These are phyloP conservation scores for Pulveroboletus sp. DNA, from an alignment of 768 basidiomycete species.

Conservation along the genomic window DNA sequence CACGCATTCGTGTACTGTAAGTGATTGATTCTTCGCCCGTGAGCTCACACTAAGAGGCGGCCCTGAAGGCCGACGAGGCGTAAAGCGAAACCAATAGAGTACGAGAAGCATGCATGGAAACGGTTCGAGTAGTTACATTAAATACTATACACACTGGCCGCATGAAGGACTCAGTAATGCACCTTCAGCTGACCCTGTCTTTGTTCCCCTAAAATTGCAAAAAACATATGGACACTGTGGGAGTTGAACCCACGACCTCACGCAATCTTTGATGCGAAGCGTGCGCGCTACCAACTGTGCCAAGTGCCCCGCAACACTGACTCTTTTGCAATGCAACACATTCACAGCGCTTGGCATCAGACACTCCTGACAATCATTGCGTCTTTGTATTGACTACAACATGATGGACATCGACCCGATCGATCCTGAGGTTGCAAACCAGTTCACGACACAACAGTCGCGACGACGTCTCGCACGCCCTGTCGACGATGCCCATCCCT, in stretches of 20 bases:
- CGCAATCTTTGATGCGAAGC: constrained; percentile 28
- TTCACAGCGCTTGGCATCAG: background rate
- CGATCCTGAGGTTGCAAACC: constrained; percentile 23
- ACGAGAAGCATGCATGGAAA: constrained; percentile 80
- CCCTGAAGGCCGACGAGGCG: constrained; percentile 23
- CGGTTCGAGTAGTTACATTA: constrained; percentile 44
- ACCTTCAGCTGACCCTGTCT: background rate
- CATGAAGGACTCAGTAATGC: too few species aligned
- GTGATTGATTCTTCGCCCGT: constrained; percentile 22
- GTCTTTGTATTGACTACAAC: background rate
- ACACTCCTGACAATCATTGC: constrained; percentile 1
- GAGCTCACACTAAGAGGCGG: background rate
- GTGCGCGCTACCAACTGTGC: constrained; percentile 33
- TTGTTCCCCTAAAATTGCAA: too few species aligned
- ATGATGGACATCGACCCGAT: constrained; percentile 30
- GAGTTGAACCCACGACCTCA: constrained; percentile 33
- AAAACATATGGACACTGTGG: constrained; percentile 27
- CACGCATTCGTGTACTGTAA: constrained; percentile 74
- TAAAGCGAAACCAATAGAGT: constrained; percentile 51
- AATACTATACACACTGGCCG: background rate
- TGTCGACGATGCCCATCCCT: constrained; percentile 78
- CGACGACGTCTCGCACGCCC: constrained; percentile 33
- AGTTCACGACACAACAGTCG: constrained; percentile 4
- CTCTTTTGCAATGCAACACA: rapidly evolving
- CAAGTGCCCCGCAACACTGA: constrained; percentile 21